These are phyloP conservation scores for Nannochloropsis salina DNA, from an alignment of 108 stramenopile species.

Conservation along the genomic window DNA sequence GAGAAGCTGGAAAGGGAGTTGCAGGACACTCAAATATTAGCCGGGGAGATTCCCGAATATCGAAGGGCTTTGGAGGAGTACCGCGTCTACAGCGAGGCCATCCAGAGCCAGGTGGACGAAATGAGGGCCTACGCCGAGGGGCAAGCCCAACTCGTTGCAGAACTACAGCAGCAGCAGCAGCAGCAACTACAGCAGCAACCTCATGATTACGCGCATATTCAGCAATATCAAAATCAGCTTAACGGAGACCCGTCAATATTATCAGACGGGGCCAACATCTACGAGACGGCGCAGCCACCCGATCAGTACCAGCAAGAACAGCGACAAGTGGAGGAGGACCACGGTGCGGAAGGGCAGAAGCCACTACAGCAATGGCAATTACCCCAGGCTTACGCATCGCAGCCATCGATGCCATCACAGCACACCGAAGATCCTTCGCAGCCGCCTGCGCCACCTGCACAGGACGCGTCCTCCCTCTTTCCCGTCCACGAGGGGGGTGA, in stretches of 20 bases:
- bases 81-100: not conserved
- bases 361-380: not conserved
- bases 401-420: no score
- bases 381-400: no score
- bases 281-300: not conserved
- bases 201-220: not conserved
- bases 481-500: not conserved
- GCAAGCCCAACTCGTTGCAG: slow-evolving; percentile 4
- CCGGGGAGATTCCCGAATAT: not conserved
- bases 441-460: no score
- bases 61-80: not conserved
- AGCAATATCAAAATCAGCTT: not conserved
- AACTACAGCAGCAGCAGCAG: slow-evolving; percentile 17
- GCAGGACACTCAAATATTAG: not conserved
- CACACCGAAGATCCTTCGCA: no score
- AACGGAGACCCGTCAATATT: not conserved
- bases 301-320: not conserved
- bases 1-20: not conserved
- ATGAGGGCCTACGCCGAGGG: not conserved
- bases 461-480: not conserved
- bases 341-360: not conserved
- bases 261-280: not conserved
- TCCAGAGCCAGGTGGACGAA: not conserved
- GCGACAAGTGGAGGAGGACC: not conserved
- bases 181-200: not conserved